Conservation (phyloP, 2,329 filamentous ascomycete species). For the Coccinonectria pachysandricola region DNA sequence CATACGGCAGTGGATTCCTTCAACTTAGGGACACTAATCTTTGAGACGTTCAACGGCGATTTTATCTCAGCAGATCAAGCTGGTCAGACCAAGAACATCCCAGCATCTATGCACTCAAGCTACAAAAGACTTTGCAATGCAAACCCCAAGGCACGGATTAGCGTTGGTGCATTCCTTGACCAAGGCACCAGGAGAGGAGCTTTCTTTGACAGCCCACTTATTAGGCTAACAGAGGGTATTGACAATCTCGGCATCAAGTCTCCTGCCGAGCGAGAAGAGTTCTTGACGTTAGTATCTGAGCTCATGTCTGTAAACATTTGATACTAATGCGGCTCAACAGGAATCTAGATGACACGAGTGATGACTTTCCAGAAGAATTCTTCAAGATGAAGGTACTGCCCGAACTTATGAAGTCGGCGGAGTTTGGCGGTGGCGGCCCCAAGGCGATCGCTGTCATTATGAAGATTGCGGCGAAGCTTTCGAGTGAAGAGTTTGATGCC, state of each 20-base stretch:
- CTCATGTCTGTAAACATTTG: not conserved
- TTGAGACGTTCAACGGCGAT: slow-evolving; percentile 83
- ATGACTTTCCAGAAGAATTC: slow-evolving; percentile 95
- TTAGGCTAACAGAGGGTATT: slow-evolving; percentile 84
- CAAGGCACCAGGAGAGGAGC: slow-evolving; percentile 72
- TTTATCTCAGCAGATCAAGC: slow-evolving; percentile 70
- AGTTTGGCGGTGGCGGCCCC: slow-evolving; percentile 90
- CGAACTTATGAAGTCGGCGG: slow-evolving; percentile 95
- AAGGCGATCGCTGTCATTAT: slow-evolving; percentile 82
- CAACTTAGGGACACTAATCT: slow-evolving; percentile 72
- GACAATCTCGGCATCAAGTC: slow-evolving; percentile 86
- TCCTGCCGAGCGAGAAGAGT: slow-evolving; percentile 72
- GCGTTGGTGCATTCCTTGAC: slow-evolving; percentile 76
- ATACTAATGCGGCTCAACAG: slow-evolving; percentile 31
- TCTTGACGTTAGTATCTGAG: slow-evolving; percentile 49
- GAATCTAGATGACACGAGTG: slow-evolving; percentile 74
- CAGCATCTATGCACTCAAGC: slow-evolving; percentile 77
- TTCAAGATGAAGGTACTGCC: slow-evolving; percentile 96
- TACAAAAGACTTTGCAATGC: slow-evolving; percentile 84
- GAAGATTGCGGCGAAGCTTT: slow-evolving; percentile 80
- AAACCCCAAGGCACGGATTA: slow-evolving; percentile 81
- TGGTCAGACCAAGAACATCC: slow-evolving; percentile 76
- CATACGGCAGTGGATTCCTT: slow-evolving; percentile 79
- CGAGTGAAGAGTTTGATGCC: slow-evolving; percentile 79
- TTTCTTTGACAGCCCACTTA: slow-evolving; percentile 89